These are phyloP conservation scores for Monilinia aucupariae DNA, from an alignment of 2,329 filamentous ascomycete genomes.

Conservation along the genomic window DNA sequence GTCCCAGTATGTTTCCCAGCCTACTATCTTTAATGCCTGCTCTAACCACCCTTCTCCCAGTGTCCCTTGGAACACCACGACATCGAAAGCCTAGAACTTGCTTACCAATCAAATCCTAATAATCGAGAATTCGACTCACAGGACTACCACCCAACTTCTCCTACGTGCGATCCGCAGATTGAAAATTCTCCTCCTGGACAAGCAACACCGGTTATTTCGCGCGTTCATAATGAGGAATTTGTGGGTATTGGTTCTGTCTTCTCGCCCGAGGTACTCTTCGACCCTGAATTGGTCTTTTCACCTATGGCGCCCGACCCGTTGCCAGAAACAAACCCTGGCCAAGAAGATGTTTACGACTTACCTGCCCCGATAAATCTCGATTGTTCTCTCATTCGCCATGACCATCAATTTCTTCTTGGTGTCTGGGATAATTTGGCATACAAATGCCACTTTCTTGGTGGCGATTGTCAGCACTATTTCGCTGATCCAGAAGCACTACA, in stretches of 20 bases:
- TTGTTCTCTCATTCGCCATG: conserved; percentile 25
- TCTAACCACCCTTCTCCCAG: conserved; percentile 16
- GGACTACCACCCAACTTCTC: neutral
- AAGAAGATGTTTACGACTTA: conserved; percentile 5
- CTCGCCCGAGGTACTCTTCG: neutral
- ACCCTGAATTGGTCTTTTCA: conserved; percentile 16
- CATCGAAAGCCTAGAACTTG: conserved; percentile 25
- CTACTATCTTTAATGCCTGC: conserved; percentile 16
- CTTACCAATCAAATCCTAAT: conserved; percentile 12
- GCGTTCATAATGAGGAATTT: conserved; percentile 18
- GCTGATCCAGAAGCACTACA: conserved; percentile 22
- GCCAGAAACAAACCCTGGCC: conserved; percentile 13
- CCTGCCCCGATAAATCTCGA: conserved; percentile 12
- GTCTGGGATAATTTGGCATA: conserved; percentile 18
- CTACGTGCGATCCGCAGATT: conserved; percentile 18
- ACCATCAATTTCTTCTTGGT: conserved; percentile 27
- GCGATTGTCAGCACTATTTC: conserved; percentile 23
- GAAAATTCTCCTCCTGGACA: conserved; percentile 18
- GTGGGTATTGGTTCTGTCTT: conserved; percentile 24
- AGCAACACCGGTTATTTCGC: conserved; percentile 12
- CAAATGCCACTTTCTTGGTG: conserved; percentile 24
- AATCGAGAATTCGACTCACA: neutral
- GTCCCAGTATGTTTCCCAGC: conserved; percentile 18
- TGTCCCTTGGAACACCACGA: conserved; percentile 33
- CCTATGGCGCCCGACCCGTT: conserved; percentile 3